Conservation (phyloP, 2,329 filamentous ascomycete species). For the Thielaviopsis populi region DNA sequence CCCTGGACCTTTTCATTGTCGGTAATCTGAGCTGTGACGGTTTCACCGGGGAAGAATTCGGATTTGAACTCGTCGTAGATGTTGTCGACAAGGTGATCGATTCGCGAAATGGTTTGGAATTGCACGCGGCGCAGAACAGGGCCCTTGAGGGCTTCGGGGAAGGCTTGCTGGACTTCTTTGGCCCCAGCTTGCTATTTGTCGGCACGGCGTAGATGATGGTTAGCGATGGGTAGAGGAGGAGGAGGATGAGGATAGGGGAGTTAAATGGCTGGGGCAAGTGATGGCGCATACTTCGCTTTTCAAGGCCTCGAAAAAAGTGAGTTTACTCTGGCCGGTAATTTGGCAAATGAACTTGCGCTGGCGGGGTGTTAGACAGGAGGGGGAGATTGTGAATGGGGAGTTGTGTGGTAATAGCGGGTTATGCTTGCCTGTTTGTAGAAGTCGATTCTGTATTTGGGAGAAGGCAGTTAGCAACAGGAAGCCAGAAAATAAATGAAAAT, state of each 20-base stretch:
- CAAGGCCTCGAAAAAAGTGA: slow-evolving; percentile 85
- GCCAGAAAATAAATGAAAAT: background rate
- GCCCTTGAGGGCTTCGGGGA: slow-evolving; percentile 80
- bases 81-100: slow-evolving; percentile 62
- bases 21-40: slow-evolving; percentile 56
- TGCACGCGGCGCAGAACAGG: slow-evolving; percentile 84
- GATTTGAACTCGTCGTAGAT: slow-evolving; percentile 68
- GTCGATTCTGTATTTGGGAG: slow-evolving; percentile 53
- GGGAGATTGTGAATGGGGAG: background rate
- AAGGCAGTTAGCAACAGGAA: background rate
- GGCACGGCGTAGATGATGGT: slow-evolving; percentile 12
- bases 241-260: background rate
- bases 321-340: slow-evolving; percentile 80
- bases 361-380: slow-evolving; percentile 13
- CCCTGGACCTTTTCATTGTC: slow-evolving; percentile 58
- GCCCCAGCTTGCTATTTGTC: slow-evolving; percentile 53
- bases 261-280: slow-evolving; percentile 17
- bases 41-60: slow-evolving; percentile 82
- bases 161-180: slow-evolving; percentile 76
- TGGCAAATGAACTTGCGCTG: slow-evolving; percentile 87
- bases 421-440: slow-evolving; percentile 73
- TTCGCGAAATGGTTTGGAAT: slow-evolving; percentile 73
- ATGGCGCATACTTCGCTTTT: slow-evolving; percentile 61
- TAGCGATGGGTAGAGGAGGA: background rate
- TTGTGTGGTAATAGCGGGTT: background rate